phyloP scores from a whole-genome alignment of 2,329 filamentous ascomycete genomes.

The Cercospora citrullina region DNA sequence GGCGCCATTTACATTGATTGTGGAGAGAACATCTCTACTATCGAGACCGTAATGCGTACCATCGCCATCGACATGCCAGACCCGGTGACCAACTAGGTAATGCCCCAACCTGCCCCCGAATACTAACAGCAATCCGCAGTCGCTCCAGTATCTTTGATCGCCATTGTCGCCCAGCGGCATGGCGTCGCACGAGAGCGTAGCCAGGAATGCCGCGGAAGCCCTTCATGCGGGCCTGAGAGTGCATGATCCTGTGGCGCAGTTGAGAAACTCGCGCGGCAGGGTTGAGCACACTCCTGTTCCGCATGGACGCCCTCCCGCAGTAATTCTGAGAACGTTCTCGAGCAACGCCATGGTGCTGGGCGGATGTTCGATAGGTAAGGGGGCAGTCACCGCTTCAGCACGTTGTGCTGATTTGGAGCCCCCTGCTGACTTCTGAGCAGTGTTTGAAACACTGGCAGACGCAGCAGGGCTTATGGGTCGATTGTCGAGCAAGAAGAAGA shows the following conservation, averaged over 20 bases:
- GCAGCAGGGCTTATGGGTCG: neutral
- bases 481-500: too few species aligned
- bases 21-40: neutral
- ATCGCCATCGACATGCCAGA: constrained; percentile 3
- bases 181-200: neutral
- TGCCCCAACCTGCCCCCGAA: neutral
- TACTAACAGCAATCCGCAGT: neutral
- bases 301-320: neutral
- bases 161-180: neutral
- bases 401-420: neutral
- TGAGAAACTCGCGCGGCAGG: neutral
- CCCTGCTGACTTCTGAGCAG: neutral
- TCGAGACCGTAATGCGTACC: neutral
- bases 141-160: neutral
- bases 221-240: constrained; percentile 1
- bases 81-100: neutral
- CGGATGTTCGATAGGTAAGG: neutral
- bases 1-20: constrained; percentile 13
- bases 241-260: neutral
- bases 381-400: neutral
- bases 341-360: neutral
- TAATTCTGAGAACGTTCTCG: neutral
- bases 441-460: neutral
- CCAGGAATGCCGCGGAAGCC: neutral
- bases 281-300: neutral